Base-by-base conservation (phyloP, 306 rosid species). In the Mimosa bimucronata region DNA sequence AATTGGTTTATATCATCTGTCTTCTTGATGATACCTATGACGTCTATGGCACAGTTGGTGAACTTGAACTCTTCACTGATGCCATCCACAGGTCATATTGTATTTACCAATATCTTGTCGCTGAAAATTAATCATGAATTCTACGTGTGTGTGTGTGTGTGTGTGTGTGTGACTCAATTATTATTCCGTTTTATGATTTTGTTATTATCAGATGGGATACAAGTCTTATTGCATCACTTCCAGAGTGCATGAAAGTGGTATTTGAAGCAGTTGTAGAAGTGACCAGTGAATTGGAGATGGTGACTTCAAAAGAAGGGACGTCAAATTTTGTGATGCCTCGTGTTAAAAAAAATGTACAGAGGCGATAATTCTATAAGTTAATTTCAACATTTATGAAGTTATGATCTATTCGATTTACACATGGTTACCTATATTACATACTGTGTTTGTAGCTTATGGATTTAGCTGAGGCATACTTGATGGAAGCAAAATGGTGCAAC, bases 11-110 rank as follows among this genome's bases (percentile, higher is more conserved):
- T 0, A 50, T 79, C 34, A 74, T 1, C 6, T 2, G 10, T 21
- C 1, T 30, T 37, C 9, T 81, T 2, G 85, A 86, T 46, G 89
- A 83, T 14, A 86, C 69, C n/a, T 81, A 83, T 65, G 89, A 83
- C 78, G 46, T 50, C 7, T 58, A 77, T 72, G 89, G 77, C 12
- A 86, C 81, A 26, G 1, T 73, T 61, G 83, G 80, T 73, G 89
- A 52, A 52, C 60, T 52, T 52, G 25, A 52, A n/a, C 60, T n/a
- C 60, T 52, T 52, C 26, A 52, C 60, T 83, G 40, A 80, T 23
- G 60, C 60, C 10, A 52, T 52, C 60, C 60, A 6, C 26, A 52
- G 60, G 60, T 83, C 38, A 80, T 77, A 23, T 34, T 46, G 1
- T 55, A 9, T 55, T 2, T n/a, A 48, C 18, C 18, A 50, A 50